Evolutionary conservation across 2,329 filamentous ascomycete genomes (phyloP).

Genomic region (Colletotrichum sp.): DNA sequence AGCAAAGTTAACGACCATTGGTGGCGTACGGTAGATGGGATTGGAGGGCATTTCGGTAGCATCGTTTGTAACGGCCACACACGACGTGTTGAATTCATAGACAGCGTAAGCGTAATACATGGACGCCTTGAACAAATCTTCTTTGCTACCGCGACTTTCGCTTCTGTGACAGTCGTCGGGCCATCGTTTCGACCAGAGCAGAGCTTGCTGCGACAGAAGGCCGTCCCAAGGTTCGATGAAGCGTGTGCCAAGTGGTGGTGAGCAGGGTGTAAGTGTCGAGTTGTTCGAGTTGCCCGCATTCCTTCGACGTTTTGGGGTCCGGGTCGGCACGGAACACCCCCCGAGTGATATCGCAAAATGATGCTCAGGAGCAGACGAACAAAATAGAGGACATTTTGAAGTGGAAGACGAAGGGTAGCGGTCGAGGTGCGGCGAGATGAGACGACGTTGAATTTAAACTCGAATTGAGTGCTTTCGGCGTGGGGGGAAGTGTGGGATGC

Average conservation of each 20-base stretch:
- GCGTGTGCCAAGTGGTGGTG: background rate
- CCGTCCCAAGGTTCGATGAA: background rate
- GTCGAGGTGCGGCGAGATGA: slow-evolving; percentile 5
- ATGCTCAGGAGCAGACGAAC: slow-evolving; percentile 13
- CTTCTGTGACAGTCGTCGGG: background rate
- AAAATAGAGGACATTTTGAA: background rate
- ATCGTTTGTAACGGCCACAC: background rate
- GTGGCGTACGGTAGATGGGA: background rate
- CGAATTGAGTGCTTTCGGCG: slow-evolving; percentile 19
- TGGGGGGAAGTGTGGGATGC: slow-evolving; percentile 20
- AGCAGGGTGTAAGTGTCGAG: background rate
- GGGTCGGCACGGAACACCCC: background rate
- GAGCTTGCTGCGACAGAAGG: background rate
- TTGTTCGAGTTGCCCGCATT: background rate
- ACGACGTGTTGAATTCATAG: background rate
- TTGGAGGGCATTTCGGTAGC: background rate
- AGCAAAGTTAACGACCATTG: background rate
- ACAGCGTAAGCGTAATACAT: background rate
- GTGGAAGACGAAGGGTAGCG: background rate
- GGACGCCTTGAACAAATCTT: background rate
- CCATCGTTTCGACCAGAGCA: background rate
- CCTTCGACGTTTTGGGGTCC: background rate
- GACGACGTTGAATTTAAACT: slow-evolving; percentile 26
- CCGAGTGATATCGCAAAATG: slow-evolving; percentile 23
- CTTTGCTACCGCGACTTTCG: background rate